Conservation (phyloP, 1,284 basidiomycete genomes). For the Moniliophthora roreri region DNA sequence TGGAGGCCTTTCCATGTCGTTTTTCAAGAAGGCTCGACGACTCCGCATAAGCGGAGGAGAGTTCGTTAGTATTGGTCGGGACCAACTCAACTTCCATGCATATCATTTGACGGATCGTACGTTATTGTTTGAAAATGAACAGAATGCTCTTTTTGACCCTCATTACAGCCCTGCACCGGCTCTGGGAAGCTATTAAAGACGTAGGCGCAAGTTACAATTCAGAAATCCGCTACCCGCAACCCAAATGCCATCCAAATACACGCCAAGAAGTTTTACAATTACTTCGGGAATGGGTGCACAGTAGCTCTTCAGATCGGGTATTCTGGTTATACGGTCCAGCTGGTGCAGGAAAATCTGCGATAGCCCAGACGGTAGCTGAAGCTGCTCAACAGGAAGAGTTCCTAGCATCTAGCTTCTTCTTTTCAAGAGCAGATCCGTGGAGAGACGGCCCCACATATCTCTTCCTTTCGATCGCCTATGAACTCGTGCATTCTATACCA, state of each 20-base stretch:
- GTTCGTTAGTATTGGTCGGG: not conserved
- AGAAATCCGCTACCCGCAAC: constrained; percentile 3
- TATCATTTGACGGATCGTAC: not conserved
- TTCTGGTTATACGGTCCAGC: too few relatives aligned
- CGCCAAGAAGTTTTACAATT: constrained; percentile 13
- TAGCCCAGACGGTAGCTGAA: constrained; percentile 20
- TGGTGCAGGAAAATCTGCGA: constrained; percentile 20
- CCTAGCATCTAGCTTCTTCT: constrained; percentile 19
- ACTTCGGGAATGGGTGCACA: constrained; percentile 13
- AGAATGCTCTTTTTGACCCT: not conserved
- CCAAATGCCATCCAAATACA: constrained; percentile 14
- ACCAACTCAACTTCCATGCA: not conserved
- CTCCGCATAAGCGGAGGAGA: not conserved
- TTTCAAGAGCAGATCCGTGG: too few relatives aligned
- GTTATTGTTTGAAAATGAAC: too few relatives aligned
- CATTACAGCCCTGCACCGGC: not conserved
- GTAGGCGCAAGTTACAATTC: constrained; percentile 1
- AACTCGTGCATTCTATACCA: not conserved
- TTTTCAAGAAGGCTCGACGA: too few relatives aligned
- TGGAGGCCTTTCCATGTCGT: too few relatives aligned
- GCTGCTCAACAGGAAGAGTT: constrained; percentile 5
- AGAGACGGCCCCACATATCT: constrained; percentile 1
- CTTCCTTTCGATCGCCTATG: constrained; percentile 6
- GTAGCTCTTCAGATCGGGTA: constrained; percentile 7
- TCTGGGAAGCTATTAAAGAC: not conserved